Evolutionary conservation across 164 flowering plant species (phyloP).

Genomic region (grape (Vitis vinifera)): DNA sequence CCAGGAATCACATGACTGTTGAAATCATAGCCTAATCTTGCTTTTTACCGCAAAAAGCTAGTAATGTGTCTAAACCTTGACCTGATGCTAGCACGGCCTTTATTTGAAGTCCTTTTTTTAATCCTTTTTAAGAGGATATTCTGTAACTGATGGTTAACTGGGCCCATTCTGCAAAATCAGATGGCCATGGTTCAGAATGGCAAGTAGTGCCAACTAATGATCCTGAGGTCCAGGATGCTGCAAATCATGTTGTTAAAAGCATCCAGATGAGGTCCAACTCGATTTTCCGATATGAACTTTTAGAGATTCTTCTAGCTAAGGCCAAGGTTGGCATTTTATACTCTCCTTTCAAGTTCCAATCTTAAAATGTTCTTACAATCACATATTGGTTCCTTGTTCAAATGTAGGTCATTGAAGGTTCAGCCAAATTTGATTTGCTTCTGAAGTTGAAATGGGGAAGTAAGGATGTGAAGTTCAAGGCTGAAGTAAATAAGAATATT

Average conservation of each 20-base stretch:
- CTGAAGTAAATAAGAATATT: conserved; percentile 2
- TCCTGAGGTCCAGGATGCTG: conserved; percentile 71
- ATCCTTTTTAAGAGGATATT: too few relatives aligned
- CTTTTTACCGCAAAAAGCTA: too few relatives aligned
- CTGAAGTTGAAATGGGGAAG: conserved; percentile 16
- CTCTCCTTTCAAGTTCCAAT: too few relatives aligned
- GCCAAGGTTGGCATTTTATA: conserved; percentile 51
- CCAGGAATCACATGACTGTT: too few relatives aligned
- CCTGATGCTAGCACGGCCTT: too few relatives aligned
- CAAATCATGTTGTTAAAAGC: conserved; percentile 64
- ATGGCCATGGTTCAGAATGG: conserved; percentile 51
- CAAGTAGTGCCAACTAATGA: conserved; percentile 54
- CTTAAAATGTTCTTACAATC: too few relatives aligned
- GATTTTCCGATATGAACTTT: conserved; percentile 62
- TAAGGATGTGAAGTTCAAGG: conserved; percentile 13
- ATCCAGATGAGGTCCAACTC: conserved; percentile 83
- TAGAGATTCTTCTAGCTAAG: conserved; percentile 62
- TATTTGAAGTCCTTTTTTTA: too few relatives aligned
- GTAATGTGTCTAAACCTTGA: too few relatives aligned
- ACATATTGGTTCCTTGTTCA: not conserved
- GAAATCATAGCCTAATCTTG: too few relatives aligned
- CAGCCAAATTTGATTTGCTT: conserved; percentile 13
- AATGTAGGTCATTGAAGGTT: conserved; percentile 16
- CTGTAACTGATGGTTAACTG: too few relatives aligned
- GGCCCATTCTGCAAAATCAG: conserved; percentile 25